Base-by-base conservation (phyloP, 2,329 filamentous ascomycete genomes). In the Nemania serpens region DNA sequence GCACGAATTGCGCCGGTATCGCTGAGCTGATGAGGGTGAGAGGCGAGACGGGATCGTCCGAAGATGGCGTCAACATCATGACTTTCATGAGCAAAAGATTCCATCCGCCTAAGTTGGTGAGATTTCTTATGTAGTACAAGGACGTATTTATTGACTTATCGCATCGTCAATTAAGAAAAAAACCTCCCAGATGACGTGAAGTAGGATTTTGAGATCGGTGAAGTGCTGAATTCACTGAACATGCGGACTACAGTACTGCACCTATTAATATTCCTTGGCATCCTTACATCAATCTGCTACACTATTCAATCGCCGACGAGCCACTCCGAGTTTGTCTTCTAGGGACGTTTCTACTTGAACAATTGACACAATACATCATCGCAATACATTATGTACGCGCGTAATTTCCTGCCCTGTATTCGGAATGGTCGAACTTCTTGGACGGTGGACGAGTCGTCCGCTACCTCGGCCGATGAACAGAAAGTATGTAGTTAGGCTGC, bases 1-100 rank as follows among this genome's bases (percentile, higher is more conserved):
- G 49, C 29, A 39, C 45, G 36, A 47, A 9, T n/a, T 42, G 50
- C 45, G 55, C 59, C 59, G 59, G 50, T 62, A 59, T 62, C 59
- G 55, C 59, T 59, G 42, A 36, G 46, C 17, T 29, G 45, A 33
- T n/a, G 39, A 25, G 37, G 22, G 49, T 39, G 18, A 55, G 47
- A 33, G 25, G 22, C 42, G 52, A 33, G 37, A 33, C 39, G 18
- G 41, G 20, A 37, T 37, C 41, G 48, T 25, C 33, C 41, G 36
- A 48, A 4, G 15, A 25, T 55, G 25, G 53, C 22, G 45, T 49
- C 17, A 18, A 47, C 20, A 6, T 10, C 42, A 29, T 4, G 25
- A 29, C 25, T 29, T 34, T 51, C 18, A 18, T 29, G 55, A 46
- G n/a, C 55, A 7, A 29, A 29, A 41, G 29, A 22, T 47, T 22